phyloP scores from a whole-genome alignment of 441 rosid species.

The Euphorbia neoarborescens region DNA sequence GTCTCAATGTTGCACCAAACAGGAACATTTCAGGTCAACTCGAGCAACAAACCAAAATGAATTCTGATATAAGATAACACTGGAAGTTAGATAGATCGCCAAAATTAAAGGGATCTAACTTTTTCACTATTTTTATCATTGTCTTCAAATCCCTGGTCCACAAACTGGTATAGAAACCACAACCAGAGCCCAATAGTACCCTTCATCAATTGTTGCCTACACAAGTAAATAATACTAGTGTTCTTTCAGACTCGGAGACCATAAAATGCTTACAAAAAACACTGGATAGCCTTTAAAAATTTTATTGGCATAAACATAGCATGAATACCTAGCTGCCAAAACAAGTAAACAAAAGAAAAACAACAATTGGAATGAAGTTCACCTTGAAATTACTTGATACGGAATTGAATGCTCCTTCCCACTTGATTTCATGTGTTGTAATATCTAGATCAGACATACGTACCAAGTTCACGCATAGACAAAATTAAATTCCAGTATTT shows the following conservation, averaged over 20 bases:
- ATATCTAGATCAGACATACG: constrained; percentile 47
- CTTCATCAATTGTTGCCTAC: neutral
- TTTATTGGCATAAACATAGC: neutral
- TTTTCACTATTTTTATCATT: neutral
- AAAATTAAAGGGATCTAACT: neutral
- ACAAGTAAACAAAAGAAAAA: constrained; percentile 5
- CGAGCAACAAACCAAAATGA: neutral
- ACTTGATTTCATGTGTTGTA: constrained; percentile 94
- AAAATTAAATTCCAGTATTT: constrained; percentile 7
- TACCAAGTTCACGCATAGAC: constrained; percentile 12
- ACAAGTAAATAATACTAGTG: neutral
- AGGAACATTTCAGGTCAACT: neutral
- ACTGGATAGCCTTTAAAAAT: constrained; percentile 3
- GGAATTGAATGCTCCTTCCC: constrained; percentile 99
- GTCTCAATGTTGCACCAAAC: neutral
- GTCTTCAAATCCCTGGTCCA: neutral
- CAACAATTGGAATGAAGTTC: constrained; percentile 12
- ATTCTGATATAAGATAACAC: neutral
- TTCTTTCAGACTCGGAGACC: constrained; percentile 3
- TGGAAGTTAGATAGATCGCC: neutral
- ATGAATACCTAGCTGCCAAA: neutral
- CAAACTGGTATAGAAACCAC: neutral
- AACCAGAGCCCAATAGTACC: constrained; percentile 1
- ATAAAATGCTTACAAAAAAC: constrained; percentile 7
- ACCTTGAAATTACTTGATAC: constrained; percentile 98